Base-by-base conservation (phyloP, 1,284 basidiomycete species). In the Xanthoconium separans region DNA sequence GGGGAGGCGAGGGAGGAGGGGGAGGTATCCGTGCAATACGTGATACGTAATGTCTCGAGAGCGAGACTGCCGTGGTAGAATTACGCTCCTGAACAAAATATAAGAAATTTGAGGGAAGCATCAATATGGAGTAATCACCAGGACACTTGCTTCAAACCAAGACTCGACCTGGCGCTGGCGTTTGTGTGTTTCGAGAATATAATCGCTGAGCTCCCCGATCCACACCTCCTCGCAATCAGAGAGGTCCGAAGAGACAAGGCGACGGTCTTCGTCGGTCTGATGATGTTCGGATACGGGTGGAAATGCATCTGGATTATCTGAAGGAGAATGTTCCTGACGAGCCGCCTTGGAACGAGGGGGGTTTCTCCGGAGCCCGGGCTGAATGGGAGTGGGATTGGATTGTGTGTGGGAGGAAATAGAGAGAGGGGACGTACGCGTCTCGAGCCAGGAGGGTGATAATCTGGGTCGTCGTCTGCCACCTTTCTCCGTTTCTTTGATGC, bases 191-290 rank as follows among this genome's bases (percentile, higher is more conserved):
- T 89, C 84, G 33, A 84, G 65, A 50, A 82, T 75, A 63, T 91
- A 91, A 53, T 81, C 79, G 48, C 78, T 77, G 15, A 91, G 75
- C 61, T 88, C 88, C 31, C 74, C 76, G 48, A 76, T 72, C 89
- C 89, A 91, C 10, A 91, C 65, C 56, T 91, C 89, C 60, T 81
- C 79, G 59, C 83, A 89, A 57, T 90, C 89, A 34, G 88, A 87
- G 51, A 91, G 71, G 74, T 91, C 89, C 22, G 89, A 89, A 20
- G 88, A 88, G 7, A 72, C 71, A 16, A 81, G 71, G 42, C 73
- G 76, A 47, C 55, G 70, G 43, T 79, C 77, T 46, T 83, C 79
- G 51, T 85, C 79, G 5, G 73, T 71, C 22, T 67, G 72, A 57
- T 72, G 73, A 50, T 65, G 64, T 13, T 76, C 72, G 6, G 70